phyloP scores from a whole-genome alignment of 2,329 filamentous ascomycete species.

The Fusarium proliferatum region DNA sequence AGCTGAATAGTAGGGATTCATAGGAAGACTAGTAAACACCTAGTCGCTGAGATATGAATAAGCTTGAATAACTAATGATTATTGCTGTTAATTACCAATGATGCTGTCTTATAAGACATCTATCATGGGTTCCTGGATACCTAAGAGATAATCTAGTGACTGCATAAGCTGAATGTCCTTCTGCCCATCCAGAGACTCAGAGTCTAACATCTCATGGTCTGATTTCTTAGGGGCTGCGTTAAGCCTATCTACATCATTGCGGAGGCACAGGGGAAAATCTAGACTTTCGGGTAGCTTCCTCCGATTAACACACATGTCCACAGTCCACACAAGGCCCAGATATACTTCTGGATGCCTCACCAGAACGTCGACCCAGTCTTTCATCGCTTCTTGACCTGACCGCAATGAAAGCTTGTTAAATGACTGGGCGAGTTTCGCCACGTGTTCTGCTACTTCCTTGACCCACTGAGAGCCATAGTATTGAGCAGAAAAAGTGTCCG shows the following conservation, averaged over 20 bases:
- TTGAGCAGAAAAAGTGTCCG: background rate
- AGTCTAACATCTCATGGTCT: background rate
- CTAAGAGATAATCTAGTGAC: background rate
- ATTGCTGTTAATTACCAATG: too few relatives aligned
- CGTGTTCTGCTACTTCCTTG: background rate
- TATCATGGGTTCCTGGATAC: background rate
- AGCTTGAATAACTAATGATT: fast-evolving
- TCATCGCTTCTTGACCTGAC: background rate
- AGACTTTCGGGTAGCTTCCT: background rate
- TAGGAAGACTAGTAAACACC: too few relatives aligned
- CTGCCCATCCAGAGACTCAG: background rate
- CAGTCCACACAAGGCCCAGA: background rate
- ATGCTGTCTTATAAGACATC: background rate
- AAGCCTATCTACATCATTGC: background rate
- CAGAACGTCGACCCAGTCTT: background rate
- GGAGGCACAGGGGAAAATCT: background rate
- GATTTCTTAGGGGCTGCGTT: fast-evolving
- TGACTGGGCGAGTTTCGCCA: background rate
- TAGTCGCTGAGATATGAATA: background rate
- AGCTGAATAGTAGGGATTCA: too few relatives aligned
- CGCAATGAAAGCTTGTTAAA: background rate
- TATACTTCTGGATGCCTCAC: background rate
- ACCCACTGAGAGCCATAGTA: background rate
- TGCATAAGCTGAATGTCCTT: background rate
- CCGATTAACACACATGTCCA: background rate